phyloP scores from a whole-genome alignment of 2,329 filamentous ascomycete genomes.

The Cytospora paraplurivora region DNA sequence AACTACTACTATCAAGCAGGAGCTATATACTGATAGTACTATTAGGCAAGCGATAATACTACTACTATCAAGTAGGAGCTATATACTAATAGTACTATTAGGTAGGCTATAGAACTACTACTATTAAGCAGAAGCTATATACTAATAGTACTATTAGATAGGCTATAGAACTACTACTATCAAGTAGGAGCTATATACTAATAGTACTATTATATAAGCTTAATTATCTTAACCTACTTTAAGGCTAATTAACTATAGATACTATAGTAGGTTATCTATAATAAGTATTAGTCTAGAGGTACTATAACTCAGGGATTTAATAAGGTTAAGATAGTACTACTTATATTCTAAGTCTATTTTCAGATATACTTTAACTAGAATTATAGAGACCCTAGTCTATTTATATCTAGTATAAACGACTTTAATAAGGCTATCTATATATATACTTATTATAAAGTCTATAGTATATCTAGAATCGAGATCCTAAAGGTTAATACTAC shows the following conservation, averaged over 20 bases:
- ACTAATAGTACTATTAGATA: no score
- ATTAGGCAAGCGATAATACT: no score
- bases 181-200: no score
- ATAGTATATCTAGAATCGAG: not conserved
- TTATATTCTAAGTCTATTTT: not conserved
- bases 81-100: no score
- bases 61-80: no score
- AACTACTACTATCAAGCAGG: no score
- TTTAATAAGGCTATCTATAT: not conserved
- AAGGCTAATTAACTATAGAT: not conserved
- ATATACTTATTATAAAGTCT: not conserved
- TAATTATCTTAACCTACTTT: not conserved
- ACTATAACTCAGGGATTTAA: not conserved
- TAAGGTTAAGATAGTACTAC: not conserved
- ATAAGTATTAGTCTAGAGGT: not conserved
- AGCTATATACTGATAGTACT: no score
- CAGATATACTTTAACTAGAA: not conserved
- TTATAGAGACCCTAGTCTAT: conserved; percentile 1
- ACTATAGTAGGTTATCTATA: not conserved
- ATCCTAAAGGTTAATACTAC: not conserved
- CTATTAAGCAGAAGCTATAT: no score
- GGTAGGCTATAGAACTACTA: no score
- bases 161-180: no score
- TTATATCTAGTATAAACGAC: conserved; percentile 1
- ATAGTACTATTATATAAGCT: no score